Evolutionary conservation across 2,329 filamentous ascomycete species (phyloP).

Genomic region (Aureobasidium melanogenum): DNA sequence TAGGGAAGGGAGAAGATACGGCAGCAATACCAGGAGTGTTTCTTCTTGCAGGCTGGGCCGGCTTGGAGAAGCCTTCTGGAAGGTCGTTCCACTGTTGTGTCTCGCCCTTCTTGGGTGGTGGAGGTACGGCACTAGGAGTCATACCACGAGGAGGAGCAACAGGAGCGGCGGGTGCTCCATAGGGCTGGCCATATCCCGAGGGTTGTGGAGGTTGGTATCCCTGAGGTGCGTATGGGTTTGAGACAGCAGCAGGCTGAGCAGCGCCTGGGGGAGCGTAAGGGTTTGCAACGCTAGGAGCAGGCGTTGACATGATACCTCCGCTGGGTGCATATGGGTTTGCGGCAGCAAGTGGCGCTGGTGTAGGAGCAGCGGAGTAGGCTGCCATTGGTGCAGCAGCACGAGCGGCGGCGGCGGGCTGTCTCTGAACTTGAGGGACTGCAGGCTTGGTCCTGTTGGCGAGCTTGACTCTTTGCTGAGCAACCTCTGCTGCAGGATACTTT

Average conservation of each 20-base stretch:
- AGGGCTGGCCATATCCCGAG: conserved; percentile 9
- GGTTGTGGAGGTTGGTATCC: conserved; percentile 43
- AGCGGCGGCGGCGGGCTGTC: conserved; percentile 30
- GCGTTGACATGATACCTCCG: conserved; percentile 12
- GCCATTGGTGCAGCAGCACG: conserved; percentile 25
- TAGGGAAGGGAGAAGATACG: conserved; percentile 67
- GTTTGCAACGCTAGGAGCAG: conserved; percentile 22
- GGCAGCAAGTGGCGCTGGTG: conserved; percentile 16
- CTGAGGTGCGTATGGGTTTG: conserved; percentile 42
- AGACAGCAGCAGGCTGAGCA: conserved; percentile 31
- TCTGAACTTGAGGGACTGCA: conserved; percentile 30
- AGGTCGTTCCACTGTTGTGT: conserved; percentile 91
- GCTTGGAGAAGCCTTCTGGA: conserved; percentile 67
- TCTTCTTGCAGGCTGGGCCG: conserved; percentile 56
- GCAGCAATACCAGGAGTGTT: conserved; percentile 61
- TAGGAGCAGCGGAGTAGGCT: conserved; percentile 27
- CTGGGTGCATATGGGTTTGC: conserved; percentile 31
- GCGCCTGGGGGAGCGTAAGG: conserved; percentile 19
- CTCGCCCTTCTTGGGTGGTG: conserved; percentile 62
- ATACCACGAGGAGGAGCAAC: conserved; percentile 55
- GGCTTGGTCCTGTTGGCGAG: conserved; percentile 64
- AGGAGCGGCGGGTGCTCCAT: conserved; percentile 27
- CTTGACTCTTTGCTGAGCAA: conserved; percentile 75
- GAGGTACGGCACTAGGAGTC: conserved; percentile 50
- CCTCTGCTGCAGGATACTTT: conserved; percentile 77